Evolutionary conservation across 192 early-diverging fungal species (phyloP).

Genomic region (Endogone sp.): DNA sequence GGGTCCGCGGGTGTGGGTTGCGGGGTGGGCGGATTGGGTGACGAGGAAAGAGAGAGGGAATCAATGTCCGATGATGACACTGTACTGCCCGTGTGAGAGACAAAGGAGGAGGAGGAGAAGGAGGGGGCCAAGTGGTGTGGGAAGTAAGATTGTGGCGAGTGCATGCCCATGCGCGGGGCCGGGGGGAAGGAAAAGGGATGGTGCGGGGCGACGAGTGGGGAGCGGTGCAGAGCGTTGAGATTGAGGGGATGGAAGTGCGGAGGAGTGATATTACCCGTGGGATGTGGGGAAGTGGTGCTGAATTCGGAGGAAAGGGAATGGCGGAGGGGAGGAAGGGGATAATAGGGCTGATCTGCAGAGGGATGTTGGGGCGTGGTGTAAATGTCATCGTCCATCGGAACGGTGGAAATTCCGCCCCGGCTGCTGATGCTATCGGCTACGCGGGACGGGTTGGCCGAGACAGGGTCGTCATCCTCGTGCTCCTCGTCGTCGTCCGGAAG

Average conservation of each 20-base stretch:
- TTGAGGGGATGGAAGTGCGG: slow-evolving; percentile 21
- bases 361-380: not conserved
- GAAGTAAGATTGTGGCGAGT: not conserved
- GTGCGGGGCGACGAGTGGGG: slow-evolving; percentile 31
- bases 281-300: not conserved
- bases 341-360: not conserved
- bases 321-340: not conserved
- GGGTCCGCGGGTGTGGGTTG: not conserved
- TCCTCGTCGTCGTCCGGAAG: slow-evolving; percentile 49
- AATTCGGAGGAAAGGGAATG: not conserved
- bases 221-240: slow-evolving; percentile 27
- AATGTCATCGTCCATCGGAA: not conserved
- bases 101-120: slow-evolving; percentile 3
- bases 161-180: not conserved
- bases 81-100: not conserved
- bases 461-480: slow-evolving; percentile 14
- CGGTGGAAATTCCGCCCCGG: not conserved
- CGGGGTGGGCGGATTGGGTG: not conserved
- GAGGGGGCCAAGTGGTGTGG: not conserved
- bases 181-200: slow-evolving; percentile 21
- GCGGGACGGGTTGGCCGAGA: slow-evolving; percentile 7
- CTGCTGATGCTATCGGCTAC: not conserved
- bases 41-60: not conserved
- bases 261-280: slow-evolving; percentile 3
- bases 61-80: not conserved